Evolutionary conservation across 2,329 filamentous ascomycete genomes (phyloP).

Genomic region (Exophiala sp.): DNA sequence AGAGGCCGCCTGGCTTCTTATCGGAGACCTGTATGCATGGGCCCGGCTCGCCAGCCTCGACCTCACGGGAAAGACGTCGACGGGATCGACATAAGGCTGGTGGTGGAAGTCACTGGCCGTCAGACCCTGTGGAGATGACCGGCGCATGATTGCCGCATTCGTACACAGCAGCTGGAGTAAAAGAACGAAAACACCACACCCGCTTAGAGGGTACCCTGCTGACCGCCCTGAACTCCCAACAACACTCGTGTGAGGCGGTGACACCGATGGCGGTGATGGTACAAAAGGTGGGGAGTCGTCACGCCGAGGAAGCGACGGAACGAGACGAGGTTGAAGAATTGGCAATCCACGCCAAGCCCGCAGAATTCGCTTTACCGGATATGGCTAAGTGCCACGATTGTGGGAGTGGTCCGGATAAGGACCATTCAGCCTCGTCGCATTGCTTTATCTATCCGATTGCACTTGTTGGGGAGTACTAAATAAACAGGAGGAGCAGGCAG

Average conservation of each 20-base stretch:
- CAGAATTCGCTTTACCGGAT: neutral
- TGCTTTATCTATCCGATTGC: neutral
- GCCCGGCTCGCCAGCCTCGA: slow-evolving; percentile 15
- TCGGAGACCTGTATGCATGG: slow-evolving; percentile 13
- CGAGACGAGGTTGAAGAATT: no score
- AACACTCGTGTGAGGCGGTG: no score
- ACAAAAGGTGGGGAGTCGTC: no score
- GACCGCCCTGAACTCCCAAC: no score
- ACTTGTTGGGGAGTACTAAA: neutral
- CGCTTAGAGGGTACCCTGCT: neutral
- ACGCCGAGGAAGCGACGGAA: no score
- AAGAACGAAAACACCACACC: neutral
- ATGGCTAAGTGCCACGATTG: neutral
- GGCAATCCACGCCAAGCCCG: neutral
- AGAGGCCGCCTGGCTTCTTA: slow-evolving; percentile 10
- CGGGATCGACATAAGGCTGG: slow-evolving; percentile 23
- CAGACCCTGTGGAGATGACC: slow-evolving; percentile 20
- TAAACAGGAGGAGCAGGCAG: no score
- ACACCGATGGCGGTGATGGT: neutral
- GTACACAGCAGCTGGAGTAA: neutral
- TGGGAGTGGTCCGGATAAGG: neutral
- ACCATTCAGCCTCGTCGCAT: neutral
- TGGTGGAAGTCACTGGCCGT: slow-evolving; percentile 25
- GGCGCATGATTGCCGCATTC: slow-evolving; percentile 8
- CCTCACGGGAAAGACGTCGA: slow-evolving; percentile 21